Percentiles rank a stretch among this genome's conserved stretches.
phyloP scores from a whole-genome alignment of 1,139 yeast species.

The Suhomyces bokatorum region DNA sequence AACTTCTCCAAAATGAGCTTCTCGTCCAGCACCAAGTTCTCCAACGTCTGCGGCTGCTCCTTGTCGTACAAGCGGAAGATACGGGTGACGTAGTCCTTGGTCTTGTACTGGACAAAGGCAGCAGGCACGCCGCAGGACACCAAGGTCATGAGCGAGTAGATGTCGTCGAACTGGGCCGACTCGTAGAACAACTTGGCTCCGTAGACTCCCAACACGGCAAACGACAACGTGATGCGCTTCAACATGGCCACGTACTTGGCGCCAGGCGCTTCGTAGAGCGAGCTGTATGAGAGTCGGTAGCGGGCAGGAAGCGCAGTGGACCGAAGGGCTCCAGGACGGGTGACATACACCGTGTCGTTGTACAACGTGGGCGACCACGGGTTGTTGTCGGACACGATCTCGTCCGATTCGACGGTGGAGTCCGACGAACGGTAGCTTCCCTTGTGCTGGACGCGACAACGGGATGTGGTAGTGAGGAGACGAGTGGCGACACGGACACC shows the following conservation, averaged over 20 bases:
- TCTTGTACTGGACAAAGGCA: slow-evolving; percentile 53
- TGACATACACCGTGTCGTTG: slow-evolving; percentile 37
- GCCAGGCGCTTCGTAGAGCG: slow-evolving; percentile 59
- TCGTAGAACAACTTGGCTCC: slow-evolving; percentile 56
- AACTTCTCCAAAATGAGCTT: slow-evolving; percentile 69
- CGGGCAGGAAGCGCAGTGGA: slow-evolving; percentile 38
- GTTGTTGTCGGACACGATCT: slow-evolving; percentile 42
- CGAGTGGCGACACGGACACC: not conserved
- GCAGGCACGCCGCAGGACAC: slow-evolving; percentile 48
- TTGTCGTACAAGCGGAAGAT: slow-evolving; percentile 69
- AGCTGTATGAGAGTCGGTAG: slow-evolving; percentile 51
- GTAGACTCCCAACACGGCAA: slow-evolving; percentile 55
- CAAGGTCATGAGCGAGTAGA: slow-evolving; percentile 48
- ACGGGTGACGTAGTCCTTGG: slow-evolving; percentile 69
- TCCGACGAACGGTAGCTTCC: slow-evolving; percentile 23
- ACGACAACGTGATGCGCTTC: slow-evolving; percentile 54
- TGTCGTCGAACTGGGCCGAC: slow-evolving; percentile 57
- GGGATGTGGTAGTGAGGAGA: not conserved
- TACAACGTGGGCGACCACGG: slow-evolving; percentile 52
- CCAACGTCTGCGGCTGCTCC: slow-evolving; percentile 64
- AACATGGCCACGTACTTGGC: slow-evolving; percentile 55
- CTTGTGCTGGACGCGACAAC: slow-evolving; percentile 8
- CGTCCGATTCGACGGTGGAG: slow-evolving; percentile 44
- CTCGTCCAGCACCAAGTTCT: slow-evolving; percentile 60
- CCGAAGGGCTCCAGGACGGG: slow-evolving; percentile 20